phyloP scores from a whole-genome alignment of 192 early-diverging fungal genomes.

The Backusella tuberculispora region DNA sequence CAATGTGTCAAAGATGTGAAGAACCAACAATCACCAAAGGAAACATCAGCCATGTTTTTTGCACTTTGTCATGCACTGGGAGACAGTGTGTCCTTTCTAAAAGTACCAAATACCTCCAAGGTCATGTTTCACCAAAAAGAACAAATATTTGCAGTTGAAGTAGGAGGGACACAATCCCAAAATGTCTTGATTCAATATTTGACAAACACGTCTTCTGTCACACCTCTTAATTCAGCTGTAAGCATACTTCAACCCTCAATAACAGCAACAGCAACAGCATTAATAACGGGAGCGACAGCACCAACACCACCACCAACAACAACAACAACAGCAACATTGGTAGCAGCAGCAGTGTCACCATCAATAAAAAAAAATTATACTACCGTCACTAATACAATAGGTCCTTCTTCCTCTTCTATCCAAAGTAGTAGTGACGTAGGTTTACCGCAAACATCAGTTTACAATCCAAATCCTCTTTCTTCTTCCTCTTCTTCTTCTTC shows the following conservation, averaged over 20 bases:
- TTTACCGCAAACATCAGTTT: too few species aligned
- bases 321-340: too few species aligned
- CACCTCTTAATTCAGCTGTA: neutral
- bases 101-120: slow-evolving; percentile 34
- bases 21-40: slow-evolving; percentile 29
- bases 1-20: slow-evolving; percentile 42
- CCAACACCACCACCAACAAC: neutral
- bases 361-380: too few species aligned
- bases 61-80: slow-evolving; percentile 37
- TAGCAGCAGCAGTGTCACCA: too few species aligned
- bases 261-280: neutral
- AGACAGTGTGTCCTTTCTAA: slow-evolving; percentile 30
- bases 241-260: neutral
- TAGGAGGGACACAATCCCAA: slow-evolving; percentile 23
- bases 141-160: slow-evolving; percentile 35
- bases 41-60: slow-evolving; percentile 39
- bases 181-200: neutral
- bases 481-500: too few species aligned
- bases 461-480: too few species aligned
- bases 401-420: too few species aligned
- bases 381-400: too few species aligned
- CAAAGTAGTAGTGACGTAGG: too few species aligned
- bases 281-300: neutral
- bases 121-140: slow-evolving; percentile 37
- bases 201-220: neutral